Conservation (phyloP, 2,329 filamentous ascomycete genomes). For the Pseudogymnoascus sp. region DNA sequence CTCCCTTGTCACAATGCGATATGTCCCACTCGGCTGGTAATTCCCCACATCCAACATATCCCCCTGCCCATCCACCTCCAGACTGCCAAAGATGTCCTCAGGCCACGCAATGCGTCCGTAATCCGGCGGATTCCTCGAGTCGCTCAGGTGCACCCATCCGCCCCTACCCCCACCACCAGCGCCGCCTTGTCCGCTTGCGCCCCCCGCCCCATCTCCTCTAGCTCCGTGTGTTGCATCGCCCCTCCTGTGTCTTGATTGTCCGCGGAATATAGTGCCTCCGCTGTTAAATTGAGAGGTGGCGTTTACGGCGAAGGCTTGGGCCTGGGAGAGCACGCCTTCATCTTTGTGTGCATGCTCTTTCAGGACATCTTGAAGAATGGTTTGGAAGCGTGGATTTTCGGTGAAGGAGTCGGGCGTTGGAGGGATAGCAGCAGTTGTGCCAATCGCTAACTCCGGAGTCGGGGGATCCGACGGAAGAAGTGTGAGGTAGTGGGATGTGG, state of each 20-base stretch:
- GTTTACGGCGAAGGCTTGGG: conserved; percentile 49
- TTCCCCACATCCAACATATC: conserved; percentile 43
- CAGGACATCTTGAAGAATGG: conserved; percentile 50
- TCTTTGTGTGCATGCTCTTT: conserved; percentile 47
- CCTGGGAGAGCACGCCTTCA: conserved; percentile 45
- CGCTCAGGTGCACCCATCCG: conserved; percentile 57
- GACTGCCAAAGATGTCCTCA: conserved; percentile 60
- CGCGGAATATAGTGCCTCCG: conserved; percentile 41
- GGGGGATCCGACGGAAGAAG: conserved; percentile 52
- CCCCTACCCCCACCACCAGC: conserved; percentile 50
- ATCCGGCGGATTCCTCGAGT: conserved; percentile 54
- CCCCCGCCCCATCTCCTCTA: conserved; percentile 41
- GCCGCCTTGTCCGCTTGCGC: conserved; percentile 51
- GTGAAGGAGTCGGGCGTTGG: conserved; percentile 52
- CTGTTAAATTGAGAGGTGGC: conserved; percentile 45
- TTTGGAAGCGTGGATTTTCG: conserved; percentile 51
- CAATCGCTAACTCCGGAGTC: conserved; percentile 45
- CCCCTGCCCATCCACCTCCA: conserved; percentile 52
- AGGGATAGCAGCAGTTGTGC: conserved; percentile 48
- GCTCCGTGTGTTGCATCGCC: conserved; percentile 33
- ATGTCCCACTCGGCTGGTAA: conserved; percentile 52
- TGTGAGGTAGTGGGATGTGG: conserved; percentile 43
- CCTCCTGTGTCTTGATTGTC: conserved; percentile 21
- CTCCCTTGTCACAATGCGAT: conserved; percentile 55
- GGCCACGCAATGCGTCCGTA: conserved; percentile 61